phyloP scores from a whole-genome alignment of 352 stramenopile genomes.

The Pythium scleroteichum region DNA sequence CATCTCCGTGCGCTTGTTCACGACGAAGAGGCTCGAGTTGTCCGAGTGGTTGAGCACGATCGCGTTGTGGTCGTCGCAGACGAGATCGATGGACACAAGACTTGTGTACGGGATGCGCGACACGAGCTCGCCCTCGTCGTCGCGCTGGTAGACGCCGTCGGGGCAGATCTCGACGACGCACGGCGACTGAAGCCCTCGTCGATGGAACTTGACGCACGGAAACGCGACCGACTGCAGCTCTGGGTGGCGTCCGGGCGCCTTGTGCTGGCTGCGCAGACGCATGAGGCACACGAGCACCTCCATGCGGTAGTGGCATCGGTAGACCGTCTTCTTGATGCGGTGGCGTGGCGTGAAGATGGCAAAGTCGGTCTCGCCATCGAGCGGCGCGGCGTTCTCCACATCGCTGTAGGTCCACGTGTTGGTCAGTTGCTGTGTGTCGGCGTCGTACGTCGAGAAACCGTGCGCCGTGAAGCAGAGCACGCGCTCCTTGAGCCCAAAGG shows the following conservation, averaged over 20 bases:
- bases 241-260: conserved; percentile 33
- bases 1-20: conserved; percentile 64
- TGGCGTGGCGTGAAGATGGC: conserved; percentile 76
- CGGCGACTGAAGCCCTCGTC: conserved; percentile 52
- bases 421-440: conserved; percentile 68
- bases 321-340: conserved; percentile 80
- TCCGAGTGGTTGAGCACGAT: conserved; percentile 79
- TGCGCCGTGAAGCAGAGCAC: conserved; percentile 79
- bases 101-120: conserved; percentile 83
- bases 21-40: conserved; percentile 81
- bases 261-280: conserved; percentile 66
- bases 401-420: conserved; percentile 85
- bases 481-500: conserved; percentile 83
- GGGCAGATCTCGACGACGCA: conserved; percentile 72
- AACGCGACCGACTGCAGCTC: conserved; percentile 65
- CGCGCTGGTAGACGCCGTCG: conserved; percentile 76
- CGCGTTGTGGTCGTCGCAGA: conserved; percentile 72
- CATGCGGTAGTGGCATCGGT: conserved; percentile 80
- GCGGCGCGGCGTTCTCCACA: conserved; percentile 53
- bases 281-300: conserved; percentile 82
- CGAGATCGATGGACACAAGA: conserved; percentile 79
- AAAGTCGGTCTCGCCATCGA: conserved; percentile 80
- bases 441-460: conserved; percentile 72
- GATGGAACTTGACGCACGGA: conserved; percentile 62
- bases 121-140: conserved; percentile 74